Base-by-base conservation (phyloP, 1,139 yeast genomes). In the Protomyces macrosporus region DNA sequence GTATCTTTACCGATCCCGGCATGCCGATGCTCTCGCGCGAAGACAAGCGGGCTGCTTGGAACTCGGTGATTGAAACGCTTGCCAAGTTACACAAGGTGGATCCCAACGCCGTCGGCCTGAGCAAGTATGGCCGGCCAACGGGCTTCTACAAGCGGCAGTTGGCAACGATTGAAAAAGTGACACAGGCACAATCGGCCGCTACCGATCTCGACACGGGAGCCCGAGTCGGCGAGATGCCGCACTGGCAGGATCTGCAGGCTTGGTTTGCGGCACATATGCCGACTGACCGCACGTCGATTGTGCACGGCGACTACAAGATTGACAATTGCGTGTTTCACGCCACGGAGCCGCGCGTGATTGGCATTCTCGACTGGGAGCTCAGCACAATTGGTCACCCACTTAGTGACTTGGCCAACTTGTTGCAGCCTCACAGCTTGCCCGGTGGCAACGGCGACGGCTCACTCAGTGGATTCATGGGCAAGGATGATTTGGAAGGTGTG, bases 261-360 rank as follows among this genome's bases (percentile, higher is more conserved):
- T 84, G 83, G 81, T 73, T 83, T 60, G 68, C 75, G 30, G 77
- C 81, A 0, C 84, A 87, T 23, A 65, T 69, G 39, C 88, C 86
- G 67, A 81, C 84, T 0, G 70, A 75, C 2, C 73, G 77, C 6
- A 75, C 79, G 57, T 74, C 81, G 1, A 77, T 85, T 68, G 83
- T 84, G 52, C 89, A 85, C 69, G 89, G 89, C 0, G 89, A 85
- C 72, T 85, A 82, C 75, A 85, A 85, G 70, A 83, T 85, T 55
- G 89, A 85, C 71, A 85, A 85, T 70, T 71, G 85, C 42, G 75
- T 85, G 7, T 84, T 82, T 70, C 82, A 83, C 68, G 81, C 82
- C 6, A 74, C 78, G 0, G 78, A 80, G 55, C 79, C 81, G 30
- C 72, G 74, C 55, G 84, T 84, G 3, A 74, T 81, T 63, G 87